These are phyloP conservation scores for Medicago lupulina DNA, from an alignment of 306 rosid genomes.

Conservation along the genomic window DNA sequence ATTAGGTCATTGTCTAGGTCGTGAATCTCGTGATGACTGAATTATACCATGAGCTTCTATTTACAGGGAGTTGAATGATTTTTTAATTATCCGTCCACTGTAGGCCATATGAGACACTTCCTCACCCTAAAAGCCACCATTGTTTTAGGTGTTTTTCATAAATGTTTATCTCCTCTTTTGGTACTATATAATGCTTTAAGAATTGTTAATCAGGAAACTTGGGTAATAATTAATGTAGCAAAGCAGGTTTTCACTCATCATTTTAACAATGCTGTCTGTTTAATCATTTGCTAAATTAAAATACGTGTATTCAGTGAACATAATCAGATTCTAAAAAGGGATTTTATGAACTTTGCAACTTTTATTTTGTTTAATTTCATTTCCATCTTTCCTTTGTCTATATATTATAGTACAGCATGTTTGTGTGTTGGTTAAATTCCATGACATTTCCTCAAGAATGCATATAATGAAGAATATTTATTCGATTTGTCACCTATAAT, in stretches of 20 bases:
- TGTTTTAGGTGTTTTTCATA: not conserved
- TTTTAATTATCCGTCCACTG: not conserved
- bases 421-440: constrained; percentile 6
- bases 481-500: not conserved
- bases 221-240: constrained; percentile 17
- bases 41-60: not conserved
- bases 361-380: constrained; percentile 8
- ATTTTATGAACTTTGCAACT: constrained; percentile 25
- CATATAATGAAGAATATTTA: constrained; percentile 1
- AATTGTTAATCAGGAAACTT: constrained; percentile 20
- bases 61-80: not conserved
- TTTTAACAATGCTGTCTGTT: constrained; percentile 10
- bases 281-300: constrained; percentile 5
- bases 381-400: constrained; percentile 2
- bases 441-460: not conserved
- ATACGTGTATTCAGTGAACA: not conserved
- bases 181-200: constrained; percentile 13
- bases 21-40: not conserved
- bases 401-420: constrained; percentile 1
- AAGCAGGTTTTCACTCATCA: constrained; percentile 7
- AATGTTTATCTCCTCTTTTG: constrained; percentile 4
- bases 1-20: not conserved
- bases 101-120: not conserved
- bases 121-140: not conserved
- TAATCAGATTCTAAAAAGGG: not conserved